Base-by-base conservation (phyloP, 1,284 basidiomycete genomes). In the Ustilago nuda region DNA sequence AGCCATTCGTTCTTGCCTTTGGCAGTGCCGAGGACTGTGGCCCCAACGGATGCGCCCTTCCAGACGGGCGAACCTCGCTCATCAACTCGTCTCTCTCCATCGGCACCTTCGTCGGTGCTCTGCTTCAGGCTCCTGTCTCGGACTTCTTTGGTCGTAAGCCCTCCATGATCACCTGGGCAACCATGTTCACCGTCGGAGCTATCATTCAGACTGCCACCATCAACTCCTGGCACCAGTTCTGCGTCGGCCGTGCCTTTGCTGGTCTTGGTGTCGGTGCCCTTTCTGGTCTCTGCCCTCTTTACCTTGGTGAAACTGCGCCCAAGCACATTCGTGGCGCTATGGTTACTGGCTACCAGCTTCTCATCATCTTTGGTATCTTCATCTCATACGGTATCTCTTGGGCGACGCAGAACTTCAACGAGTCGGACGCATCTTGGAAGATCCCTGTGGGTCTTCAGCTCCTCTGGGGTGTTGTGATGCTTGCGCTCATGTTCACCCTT, bases 251-350 rank as follows among this genome's bases (percentile, higher is more conserved):
- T 46, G 58, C 77, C 58, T 59, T 83, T 41, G 78, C 81, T 43
- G 81, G 81, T 78, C 72, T 81, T 53, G 79, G 79, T 36, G 76
- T 80, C 39, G 78, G 78, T 51, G 78, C 78, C 11, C 68, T 82
- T 12, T 80, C 75, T 17, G 74, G 80, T 62, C 70, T 82, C n/a
- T 91, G 92, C 27, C 92, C 92, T 60, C 91, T 94, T 88, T 95
- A 94, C 88, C 92, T 93, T 87, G 91, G 91, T 62, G 93, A 93
- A 88, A 90, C 88, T 64, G 88, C 90, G 4, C 91, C 92, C 59
- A 91, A 92, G 86, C 91, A 90, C 88, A 90, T 93, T 78, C 91
- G 94, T 86, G 94, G 94, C 83, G 91, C 92, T 50, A 89, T 95
- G 85, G 93, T 95, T 52, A 89, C 92, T n/a, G 89, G 90, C 57